Evolutionary conservation across 768 basidiomycete species (phyloP).

Genomic region (Rhodocollybia butyracea): DNA sequence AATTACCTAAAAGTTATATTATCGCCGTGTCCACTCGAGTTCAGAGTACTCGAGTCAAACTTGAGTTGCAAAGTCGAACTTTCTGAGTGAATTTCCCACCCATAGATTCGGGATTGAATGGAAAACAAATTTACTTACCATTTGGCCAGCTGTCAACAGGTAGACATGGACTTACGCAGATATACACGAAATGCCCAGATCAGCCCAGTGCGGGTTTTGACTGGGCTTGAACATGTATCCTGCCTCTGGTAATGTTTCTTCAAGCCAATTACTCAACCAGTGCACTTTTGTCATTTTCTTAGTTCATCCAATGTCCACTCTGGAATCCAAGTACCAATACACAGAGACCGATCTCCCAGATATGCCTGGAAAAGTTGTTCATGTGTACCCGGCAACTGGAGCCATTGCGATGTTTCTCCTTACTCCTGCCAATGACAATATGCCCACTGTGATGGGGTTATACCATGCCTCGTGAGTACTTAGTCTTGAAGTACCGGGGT

Average conservation of each 20-base stretch:
- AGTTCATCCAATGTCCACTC: constrained; percentile 18
- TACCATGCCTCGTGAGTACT: constrained; percentile 61
- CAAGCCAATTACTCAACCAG: constrained; percentile 81
- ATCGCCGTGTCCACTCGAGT: too few species aligned
- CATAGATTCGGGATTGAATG: too few species aligned
- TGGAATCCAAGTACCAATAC: constrained; percentile 57
- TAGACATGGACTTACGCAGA: too few species aligned
- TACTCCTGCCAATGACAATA: constrained; percentile 85
- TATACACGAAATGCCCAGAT: too few species aligned
- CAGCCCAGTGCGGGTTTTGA: too few species aligned
- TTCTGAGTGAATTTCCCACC: too few species aligned
- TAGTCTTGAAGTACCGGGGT: constrained; percentile 91
- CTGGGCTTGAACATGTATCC: constrained; percentile 72
- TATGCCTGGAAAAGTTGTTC: constrained; percentile 71
- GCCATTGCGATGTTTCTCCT: constrained; percentile 89
- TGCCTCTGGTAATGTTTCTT: constrained; percentile 72
- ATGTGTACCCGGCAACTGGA: constrained; percentile 89
- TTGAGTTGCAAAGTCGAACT: too few species aligned
- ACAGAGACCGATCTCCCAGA: constrained; percentile 60
- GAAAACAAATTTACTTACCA: too few species aligned
- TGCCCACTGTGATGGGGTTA: constrained; percentile 81
- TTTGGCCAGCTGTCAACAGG: too few species aligned
- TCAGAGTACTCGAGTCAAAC: too few species aligned
- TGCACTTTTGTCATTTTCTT: constrained; percentile 28
- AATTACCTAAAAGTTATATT: too few species aligned